Conservation (phyloP, 2,329 filamentous ascomycete genomes). For the Beauveria rudraprayagi region DNA sequence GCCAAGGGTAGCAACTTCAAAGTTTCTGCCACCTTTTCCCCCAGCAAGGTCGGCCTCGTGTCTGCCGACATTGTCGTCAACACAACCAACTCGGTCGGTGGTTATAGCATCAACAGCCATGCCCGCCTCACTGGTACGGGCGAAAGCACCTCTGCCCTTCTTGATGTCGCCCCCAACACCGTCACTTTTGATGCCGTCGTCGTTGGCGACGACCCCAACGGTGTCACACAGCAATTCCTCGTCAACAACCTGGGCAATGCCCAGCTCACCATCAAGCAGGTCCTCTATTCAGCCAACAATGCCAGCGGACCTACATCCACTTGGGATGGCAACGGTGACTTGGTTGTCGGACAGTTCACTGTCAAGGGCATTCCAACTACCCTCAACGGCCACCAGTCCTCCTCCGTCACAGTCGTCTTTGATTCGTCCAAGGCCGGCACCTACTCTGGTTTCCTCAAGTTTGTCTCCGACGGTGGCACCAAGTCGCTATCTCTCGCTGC, state of each 20-base stretch:
- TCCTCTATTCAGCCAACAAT: conserved; percentile 35
- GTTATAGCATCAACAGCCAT: conserved; percentile 39
- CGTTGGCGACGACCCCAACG: conserved; percentile 30
- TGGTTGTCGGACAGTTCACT: conserved; percentile 39
- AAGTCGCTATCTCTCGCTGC: conserved; percentile 40
- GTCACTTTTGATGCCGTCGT: conserved; percentile 44
- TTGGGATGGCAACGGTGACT: conserved; percentile 27
- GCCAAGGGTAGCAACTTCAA: conserved; percentile 31
- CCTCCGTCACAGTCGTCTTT: conserved; percentile 38
- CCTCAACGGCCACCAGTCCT: conserved; percentile 31
- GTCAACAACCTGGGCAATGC: conserved; percentile 43
- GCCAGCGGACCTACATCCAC: conserved; percentile 37
- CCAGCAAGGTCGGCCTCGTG: conserved; percentile 37
- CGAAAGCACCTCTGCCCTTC: conserved; percentile 35
- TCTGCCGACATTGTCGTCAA: conserved; percentile 39
- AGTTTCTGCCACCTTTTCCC: conserved; percentile 37
- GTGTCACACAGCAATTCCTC: conserved; percentile 34
- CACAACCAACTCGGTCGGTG: conserved; percentile 36
- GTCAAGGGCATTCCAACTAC: conserved; percentile 37
- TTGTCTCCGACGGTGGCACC: conserved; percentile 41
- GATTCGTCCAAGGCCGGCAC: conserved; percentile 38
- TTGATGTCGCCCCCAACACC: conserved; percentile 38
- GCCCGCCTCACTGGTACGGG: conserved; percentile 42
- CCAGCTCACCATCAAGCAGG: conserved; percentile 33
- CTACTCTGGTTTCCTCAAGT: conserved; percentile 39